Evolutionary conservation across 2,329 filamentous ascomycete genomes (phyloP).

Genomic region (Phaeomoniella chlamydospora): DNA sequence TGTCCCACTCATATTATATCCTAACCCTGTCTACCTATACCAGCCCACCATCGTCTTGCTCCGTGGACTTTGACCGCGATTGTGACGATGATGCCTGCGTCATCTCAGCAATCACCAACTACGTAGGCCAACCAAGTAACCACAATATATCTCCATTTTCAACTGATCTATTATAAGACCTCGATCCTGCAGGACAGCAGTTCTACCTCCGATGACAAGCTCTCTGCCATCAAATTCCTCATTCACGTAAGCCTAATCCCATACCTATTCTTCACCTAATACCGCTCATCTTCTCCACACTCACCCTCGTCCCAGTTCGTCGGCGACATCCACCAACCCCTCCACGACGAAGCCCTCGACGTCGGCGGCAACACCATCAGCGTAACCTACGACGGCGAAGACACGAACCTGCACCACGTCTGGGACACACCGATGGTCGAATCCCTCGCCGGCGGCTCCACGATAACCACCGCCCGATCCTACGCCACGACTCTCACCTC

Average conservation of each 20-base stretch:
- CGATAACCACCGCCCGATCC: constrained; percentile 16
- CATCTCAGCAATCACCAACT: constrained; percentile 39
- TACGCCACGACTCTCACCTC: constrained; percentile 11
- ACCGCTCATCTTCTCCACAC: no score
- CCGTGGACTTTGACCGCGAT: constrained; percentile 26
- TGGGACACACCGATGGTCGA: constrained; percentile 61
- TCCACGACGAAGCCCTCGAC: constrained; percentile 46
- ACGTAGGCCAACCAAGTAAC: constrained; percentile 14
- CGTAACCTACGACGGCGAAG: constrained; percentile 43
- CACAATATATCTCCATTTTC: not conserved
- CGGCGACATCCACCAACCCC: constrained; percentile 60
- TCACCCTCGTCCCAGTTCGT: constrained; percentile 36
- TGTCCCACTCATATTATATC: no score
- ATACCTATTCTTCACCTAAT: not conserved
- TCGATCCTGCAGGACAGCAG: constrained; percentile 18
- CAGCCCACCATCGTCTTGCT: constrained; percentile 6
- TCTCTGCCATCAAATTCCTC: constrained; percentile 33
- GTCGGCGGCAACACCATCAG: constrained; percentile 55
- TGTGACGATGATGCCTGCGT: constrained; percentile 35
- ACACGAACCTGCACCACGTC: constrained; percentile 55
- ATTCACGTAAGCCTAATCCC: constrained; percentile 23
- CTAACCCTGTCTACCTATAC: no score
- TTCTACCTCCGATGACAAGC: constrained; percentile 17
- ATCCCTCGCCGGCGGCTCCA: constrained; percentile 42
- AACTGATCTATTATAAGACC: constrained; percentile 14